Conservation (phyloP, 2,329 filamentous ascomycete genomes). For the Trichoderma arundinaceum region DNA sequence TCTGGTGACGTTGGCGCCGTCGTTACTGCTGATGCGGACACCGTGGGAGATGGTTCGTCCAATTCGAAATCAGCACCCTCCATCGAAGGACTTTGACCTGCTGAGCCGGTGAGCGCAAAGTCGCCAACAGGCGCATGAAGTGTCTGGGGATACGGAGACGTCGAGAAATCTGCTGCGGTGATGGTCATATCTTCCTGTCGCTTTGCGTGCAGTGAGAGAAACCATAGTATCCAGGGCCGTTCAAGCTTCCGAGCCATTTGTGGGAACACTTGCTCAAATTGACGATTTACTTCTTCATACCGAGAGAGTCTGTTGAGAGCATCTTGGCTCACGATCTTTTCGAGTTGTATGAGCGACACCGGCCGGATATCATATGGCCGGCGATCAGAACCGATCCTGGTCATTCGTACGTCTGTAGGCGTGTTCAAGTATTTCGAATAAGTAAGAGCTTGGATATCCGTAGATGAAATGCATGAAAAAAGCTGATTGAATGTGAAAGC, state of each 20-base stretch:
- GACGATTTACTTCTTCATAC: constrained; percentile 18
- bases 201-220: constrained; percentile 1
- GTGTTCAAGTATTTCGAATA: too few relatives aligned
- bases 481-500: not conserved
- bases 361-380: not conserved
- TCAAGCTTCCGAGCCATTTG: not conserved
- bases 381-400: not conserved
- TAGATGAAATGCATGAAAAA: not conserved
- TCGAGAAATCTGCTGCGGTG: not conserved
- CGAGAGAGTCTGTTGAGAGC: not conserved
- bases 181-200: not conserved
- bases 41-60: not conserved
- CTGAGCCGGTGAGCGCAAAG: not conserved
- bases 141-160: not conserved
- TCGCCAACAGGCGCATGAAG: not conserved
- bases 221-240: not conserved
- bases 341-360: not conserved
- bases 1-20: not conserved
- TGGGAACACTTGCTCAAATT: constrained; percentile 12
- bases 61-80: not conserved
- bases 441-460: too few relatives aligned
- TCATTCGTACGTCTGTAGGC: not conserved
- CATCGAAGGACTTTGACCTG: not conserved
- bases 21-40: not conserved
- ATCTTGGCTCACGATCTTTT: not conserved